phyloP scores from a whole-genome alignment of 176 grass and related monocot species.

The Pontederia crassipes region DNA sequence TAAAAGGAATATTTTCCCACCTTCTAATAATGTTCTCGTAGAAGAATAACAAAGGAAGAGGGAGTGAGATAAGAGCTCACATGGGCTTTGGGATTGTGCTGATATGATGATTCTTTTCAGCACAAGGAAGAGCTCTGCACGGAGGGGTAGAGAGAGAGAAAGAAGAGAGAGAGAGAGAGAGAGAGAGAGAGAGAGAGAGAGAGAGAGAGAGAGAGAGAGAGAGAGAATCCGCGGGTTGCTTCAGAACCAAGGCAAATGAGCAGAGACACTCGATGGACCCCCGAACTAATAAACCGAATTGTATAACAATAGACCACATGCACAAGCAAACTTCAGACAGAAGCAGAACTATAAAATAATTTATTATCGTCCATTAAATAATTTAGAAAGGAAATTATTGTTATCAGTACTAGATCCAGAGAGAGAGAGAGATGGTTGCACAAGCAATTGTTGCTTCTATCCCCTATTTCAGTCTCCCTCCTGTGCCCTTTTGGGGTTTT shows the following conservation, averaged over 20 bases:
- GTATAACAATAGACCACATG: slow-evolving; percentile 59
- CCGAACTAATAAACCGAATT: slow-evolving; percentile 36
- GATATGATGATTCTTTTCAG: slow-evolving; percentile 90
- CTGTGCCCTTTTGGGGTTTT: too few species aligned
- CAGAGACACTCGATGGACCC: slow-evolving; percentile 80
- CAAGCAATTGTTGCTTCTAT: too few species aligned
- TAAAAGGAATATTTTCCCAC: slow-evolving; percentile 1
- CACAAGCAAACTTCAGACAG: slow-evolving; percentile 47
- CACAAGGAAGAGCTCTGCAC: slow-evolving; percentile 47
- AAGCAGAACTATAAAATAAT: slow-evolving; percentile 26
- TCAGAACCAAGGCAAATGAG: slow-evolving; percentile 86
- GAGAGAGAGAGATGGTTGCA: too few species aligned
- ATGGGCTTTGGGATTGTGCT: slow-evolving; percentile 52
- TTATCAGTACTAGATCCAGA: too few species aligned
- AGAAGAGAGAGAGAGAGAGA: slow-evolving; percentile 13
- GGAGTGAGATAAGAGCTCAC: slow-evolving; percentile 42
- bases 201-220: slow-evolving; percentile 16
- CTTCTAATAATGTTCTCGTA: neutral
- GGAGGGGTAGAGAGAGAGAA: slow-evolving; percentile 18
- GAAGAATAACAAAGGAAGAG: neutral
- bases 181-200: slow-evolving; percentile 18
- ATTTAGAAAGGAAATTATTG: too few species aligned
- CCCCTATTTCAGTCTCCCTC: too few species aligned
- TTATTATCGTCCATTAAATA: too few species aligned
- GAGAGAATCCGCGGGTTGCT: slow-evolving; percentile 62